A percentile compares a stretch with the other conserved stretches of the same genome.
Evolutionary conservation across 331 rosid genomes (phyloP).

Genomic region (Pyrus hybrid): DNA sequence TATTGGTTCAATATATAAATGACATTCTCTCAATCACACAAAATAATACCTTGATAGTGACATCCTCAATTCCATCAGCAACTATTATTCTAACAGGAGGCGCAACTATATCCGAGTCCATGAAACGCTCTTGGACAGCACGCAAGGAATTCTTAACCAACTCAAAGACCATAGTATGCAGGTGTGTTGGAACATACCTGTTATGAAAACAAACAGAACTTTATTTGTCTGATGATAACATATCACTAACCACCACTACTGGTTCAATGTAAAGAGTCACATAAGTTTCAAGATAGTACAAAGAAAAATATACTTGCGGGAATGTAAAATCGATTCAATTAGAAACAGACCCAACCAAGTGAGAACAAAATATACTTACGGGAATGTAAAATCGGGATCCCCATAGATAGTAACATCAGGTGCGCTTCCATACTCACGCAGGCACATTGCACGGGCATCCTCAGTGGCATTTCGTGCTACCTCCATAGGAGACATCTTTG

Average conservation of each 20-base stretch:
- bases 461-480: conserved; percentile 64
- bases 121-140: conserved; percentile 75
- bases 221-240: background rate
- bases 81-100: conserved; percentile 73
- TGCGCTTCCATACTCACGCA: conserved; percentile 70
- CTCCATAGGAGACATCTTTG: conserved; percentile 72
- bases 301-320: background rate
- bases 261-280: background rate
- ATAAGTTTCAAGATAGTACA: background rate
- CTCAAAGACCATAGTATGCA: conserved; percentile 95
- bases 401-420: conserved; percentile 66
- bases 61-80: conserved; percentile 93
- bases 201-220: background rate
- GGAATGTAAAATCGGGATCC: conserved; percentile 72
- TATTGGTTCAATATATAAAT: background rate
- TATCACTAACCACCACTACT: background rate
- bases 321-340: background rate
- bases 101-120: conserved; percentile 63
- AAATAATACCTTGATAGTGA: conserved; percentile 68
- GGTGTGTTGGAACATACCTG: conserved; percentile 86
- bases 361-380: conserved; percentile 43
- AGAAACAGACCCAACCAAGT: background rate
- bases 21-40: background rate
- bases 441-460: conserved; percentile 73
- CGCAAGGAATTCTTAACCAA: conserved; percentile 88